These are phyloP conservation scores for Pestalotiopsis sp. DNA, from an alignment of 2,329 filamentous ascomycete species.

Conservation along the genomic window DNA sequence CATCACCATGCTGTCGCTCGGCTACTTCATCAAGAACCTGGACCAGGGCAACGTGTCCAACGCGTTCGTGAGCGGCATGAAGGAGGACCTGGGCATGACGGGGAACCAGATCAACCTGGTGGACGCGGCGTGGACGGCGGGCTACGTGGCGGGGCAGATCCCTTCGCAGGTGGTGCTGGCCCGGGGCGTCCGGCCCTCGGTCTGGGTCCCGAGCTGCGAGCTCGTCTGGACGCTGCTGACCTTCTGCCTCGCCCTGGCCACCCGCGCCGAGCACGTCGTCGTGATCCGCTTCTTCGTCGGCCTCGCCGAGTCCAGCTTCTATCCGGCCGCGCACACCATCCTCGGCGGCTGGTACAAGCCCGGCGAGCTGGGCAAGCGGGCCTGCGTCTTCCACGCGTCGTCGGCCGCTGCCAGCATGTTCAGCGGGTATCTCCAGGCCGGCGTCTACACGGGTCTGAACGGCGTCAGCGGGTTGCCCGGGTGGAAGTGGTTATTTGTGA, in stretches of 20 bases:
- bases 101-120: slow-evolving; percentile 41
- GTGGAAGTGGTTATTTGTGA: slow-evolving; percentile 57
- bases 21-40: slow-evolving; percentile 29
- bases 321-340: slow-evolving; percentile 45
- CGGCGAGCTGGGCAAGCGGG: slow-evolving; percentile 52
- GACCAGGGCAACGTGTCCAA: slow-evolving; percentile 27
- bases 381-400: slow-evolving; percentile 50
- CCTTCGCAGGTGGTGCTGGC: slow-evolving; percentile 41
- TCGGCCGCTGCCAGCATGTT: slow-evolving; percentile 59
- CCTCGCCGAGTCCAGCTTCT: slow-evolving; percentile 42
- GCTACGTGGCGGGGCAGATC: slow-evolving; percentile 42
- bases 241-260: slow-evolving; percentile 34
- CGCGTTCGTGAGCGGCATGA: slow-evolving; percentile 36
- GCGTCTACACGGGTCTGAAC: slow-evolving; percentile 53
- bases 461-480: slow-evolving; percentile 51
- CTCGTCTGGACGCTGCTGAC: slow-evolving; percentile 39
- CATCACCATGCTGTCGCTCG: slow-evolving; percentile 26
- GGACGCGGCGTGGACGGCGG: slow-evolving; percentile 38
- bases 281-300: slow-evolving; percentile 47
- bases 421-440: slow-evolving; percentile 59
- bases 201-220: slow-evolving; percentile 46
- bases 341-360: slow-evolving; percentile 48
- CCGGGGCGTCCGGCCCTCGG: slow-evolving; percentile 40
- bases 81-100: slow-evolving; percentile 34
- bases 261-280: slow-evolving; percentile 39